Evolutionary conservation across 1,139 yeast genomes (phyloP).

Genomic region (Pichia sp.): DNA sequence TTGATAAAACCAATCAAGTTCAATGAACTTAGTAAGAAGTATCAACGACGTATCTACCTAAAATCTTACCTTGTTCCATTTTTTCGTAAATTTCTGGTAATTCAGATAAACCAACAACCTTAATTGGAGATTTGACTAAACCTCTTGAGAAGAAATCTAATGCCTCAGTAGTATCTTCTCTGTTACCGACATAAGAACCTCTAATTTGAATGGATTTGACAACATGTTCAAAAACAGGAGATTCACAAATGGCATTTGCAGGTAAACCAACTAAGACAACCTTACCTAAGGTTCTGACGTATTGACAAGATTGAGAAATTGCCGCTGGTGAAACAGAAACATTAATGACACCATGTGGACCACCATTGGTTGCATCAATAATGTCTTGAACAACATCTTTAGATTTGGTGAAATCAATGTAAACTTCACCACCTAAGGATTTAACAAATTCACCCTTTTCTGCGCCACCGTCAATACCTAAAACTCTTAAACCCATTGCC

Average conservation of each 20-base stretch:
- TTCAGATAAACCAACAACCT: conserved; percentile 60
- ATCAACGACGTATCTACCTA: conserved; percentile 75
- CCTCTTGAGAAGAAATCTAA: conserved; percentile 68
- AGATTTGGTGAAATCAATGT: conserved; percentile 52
- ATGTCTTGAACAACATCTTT: conserved; percentile 52
- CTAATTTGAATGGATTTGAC: conserved; percentile 53
- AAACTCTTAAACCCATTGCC: conserved; percentile 67
- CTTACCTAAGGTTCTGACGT: conserved; percentile 61
- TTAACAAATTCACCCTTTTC: conserved; percentile 53
- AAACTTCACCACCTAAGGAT: conserved; percentile 58
- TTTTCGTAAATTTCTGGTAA: conserved; percentile 53
- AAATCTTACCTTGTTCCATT: conserved; percentile 64
- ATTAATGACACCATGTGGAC: conserved; percentile 69
- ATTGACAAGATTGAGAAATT: conserved; percentile 52
- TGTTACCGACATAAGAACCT: conserved; percentile 76
- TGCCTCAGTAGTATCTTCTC: conserved; percentile 74
- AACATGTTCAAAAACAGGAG: conserved; percentile 59
- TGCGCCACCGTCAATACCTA: conserved; percentile 71
- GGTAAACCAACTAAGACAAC: conserved; percentile 72
- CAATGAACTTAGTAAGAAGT: conserved; percentile 27
- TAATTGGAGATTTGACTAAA: conserved; percentile 59
- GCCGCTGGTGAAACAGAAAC: conserved; percentile 68
- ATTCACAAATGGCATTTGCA: conserved; percentile 57
- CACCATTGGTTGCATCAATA: conserved; percentile 53
- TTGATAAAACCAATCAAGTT: background rate